A percentile compares a stretch with the other conserved stretches of the same genome.
phyloP scores from a whole-genome alignment of 2,329 filamentous ascomycete species.

The Curvularia hawaiiensis region DNA sequence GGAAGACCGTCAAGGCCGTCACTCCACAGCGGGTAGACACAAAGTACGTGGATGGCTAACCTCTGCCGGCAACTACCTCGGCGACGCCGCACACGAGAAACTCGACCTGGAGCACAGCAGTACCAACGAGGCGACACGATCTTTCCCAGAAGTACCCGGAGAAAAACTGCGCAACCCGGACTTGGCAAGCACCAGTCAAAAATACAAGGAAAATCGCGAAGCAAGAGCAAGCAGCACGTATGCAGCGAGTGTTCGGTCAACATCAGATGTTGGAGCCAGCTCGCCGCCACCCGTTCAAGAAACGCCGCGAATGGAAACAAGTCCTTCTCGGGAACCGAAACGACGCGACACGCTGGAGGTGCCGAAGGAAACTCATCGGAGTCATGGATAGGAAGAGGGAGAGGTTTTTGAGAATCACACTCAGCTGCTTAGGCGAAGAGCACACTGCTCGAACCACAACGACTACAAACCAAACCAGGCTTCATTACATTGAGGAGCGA shows the following conservation, averaged over 20 bases:
- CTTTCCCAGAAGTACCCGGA: constrained; percentile 63
- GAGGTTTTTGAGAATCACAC: neutral
- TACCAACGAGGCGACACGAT: constrained; percentile 51
- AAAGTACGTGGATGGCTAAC: constrained; percentile 49
- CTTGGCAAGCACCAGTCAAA: constrained; percentile 48
- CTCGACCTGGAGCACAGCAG: constrained; percentile 55
- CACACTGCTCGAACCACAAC: neutral
- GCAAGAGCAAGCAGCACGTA: constrained; percentile 48
- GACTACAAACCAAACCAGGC: constrained; percentile 36
- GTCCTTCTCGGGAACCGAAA: constrained; percentile 16
- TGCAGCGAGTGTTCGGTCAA: constrained; percentile 40
- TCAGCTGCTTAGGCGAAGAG: neutral
- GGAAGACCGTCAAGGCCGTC: neutral
- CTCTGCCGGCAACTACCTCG: constrained; percentile 53
- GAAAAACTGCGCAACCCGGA: constrained; percentile 54
- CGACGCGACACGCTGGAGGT: constrained; percentile 32
- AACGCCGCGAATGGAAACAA: constrained; percentile 18
- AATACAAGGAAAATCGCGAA: constrained; percentile 51
- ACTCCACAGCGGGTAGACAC: constrained; percentile 25
- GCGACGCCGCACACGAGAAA: constrained; percentile 53
- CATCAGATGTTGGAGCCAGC: constrained; percentile 27
- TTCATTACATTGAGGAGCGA: constrained; percentile 28
- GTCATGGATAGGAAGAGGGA: constrained; percentile 3
- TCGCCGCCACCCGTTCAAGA: constrained; percentile 17
- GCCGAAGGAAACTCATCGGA: constrained; percentile 22